Conservation (phyloP, 352 stramenopile species). For the Pythium plurisporium region DNA sequence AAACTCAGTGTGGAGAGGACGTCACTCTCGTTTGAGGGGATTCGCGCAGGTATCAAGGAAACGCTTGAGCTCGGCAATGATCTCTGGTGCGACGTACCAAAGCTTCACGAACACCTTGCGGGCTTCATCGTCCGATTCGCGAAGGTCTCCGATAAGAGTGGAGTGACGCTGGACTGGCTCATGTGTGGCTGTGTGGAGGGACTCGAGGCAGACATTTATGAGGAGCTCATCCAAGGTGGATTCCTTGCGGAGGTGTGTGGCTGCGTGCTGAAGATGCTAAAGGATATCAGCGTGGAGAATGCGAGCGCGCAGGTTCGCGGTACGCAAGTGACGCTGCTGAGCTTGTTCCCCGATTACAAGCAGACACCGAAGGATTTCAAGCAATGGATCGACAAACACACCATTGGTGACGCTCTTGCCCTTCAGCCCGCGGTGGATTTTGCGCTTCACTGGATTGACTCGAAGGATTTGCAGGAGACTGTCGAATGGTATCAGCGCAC, state of each 20-base stretch:
- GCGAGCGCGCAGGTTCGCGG: conserved; percentile 43
- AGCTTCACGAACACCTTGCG: conserved; percentile 73
- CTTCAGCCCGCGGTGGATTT: conserved; percentile 58
- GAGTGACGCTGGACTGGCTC: conserved; percentile 69
- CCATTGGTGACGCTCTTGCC: conserved; percentile 46
- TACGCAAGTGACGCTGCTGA: conserved; percentile 53
- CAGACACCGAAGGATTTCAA: conserved; percentile 49
- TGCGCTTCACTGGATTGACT: conserved; percentile 39
- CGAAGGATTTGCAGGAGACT: conserved; percentile 41
- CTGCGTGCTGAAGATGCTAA: conserved; percentile 43
- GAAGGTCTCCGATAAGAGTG: conserved; percentile 47
- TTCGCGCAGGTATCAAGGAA: conserved; percentile 58
- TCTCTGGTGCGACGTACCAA: conserved; percentile 79
- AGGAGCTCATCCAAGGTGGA: conserved; percentile 67
- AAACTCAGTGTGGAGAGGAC: conserved; percentile 63
- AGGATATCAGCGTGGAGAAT: conserved; percentile 34
- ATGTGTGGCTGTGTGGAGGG: conserved; percentile 40
- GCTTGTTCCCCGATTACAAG: conserved; percentile 49
- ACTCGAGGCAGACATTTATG: conserved; percentile 50
- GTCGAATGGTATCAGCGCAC: conserved; percentile 54
- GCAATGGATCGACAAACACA: conserved; percentile 65
- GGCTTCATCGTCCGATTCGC: conserved; percentile 70
- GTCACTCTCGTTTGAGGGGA: conserved; percentile 46
- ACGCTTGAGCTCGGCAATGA: conserved; percentile 55
- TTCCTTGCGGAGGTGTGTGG: conserved; percentile 56